These are phyloP conservation scores for Pseudozyma sp. DNA, from an alignment of 1,284 basidiomycete species.

Conservation along the genomic window DNA sequence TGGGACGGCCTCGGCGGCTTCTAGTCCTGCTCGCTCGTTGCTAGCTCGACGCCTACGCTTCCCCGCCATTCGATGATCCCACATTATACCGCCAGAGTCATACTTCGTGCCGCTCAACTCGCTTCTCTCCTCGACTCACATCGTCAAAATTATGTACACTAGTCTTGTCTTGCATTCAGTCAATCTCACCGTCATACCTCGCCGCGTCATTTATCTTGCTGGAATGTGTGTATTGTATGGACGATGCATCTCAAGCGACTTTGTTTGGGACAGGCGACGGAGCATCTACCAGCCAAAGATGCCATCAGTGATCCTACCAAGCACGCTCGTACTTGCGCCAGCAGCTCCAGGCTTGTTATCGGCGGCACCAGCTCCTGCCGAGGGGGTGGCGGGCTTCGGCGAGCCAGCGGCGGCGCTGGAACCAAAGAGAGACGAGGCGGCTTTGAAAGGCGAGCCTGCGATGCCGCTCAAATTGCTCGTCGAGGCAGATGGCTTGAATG, in stretches of 20 bases:
- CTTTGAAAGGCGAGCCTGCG: conserved; percentile 45
- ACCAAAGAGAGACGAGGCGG: conserved; percentile 45
- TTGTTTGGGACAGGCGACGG: background rate
- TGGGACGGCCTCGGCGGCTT: conserved; percentile 67
- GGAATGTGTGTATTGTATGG: no score
- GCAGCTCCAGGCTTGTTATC: conserved; percentile 18
- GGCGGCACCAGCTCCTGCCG: background rate
- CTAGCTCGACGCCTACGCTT: background rate
- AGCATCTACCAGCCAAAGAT: conserved; percentile 58
- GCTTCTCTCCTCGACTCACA: background rate
- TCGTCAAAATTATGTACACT: conserved; percentile 7
- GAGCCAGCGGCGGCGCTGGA: conserved; percentile 19
- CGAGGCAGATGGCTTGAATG: conserved; percentile 38
- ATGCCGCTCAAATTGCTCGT: conserved; percentile 27
- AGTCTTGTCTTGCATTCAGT: conserved; percentile 3
- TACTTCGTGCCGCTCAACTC: background rate
- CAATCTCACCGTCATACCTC: background rate
- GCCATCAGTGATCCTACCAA: conserved; percentile 58
- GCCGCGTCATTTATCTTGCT: no score
- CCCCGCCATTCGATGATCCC: background rate
- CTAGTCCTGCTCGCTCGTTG: background rate
- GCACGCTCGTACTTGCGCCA: conserved; percentile 23
- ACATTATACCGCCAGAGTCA: conserved; percentile 1
- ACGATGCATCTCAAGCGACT: background rate
- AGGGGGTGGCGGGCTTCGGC: conserved; percentile 17